These are phyloP conservation scores for Mentha longifolia DNA, from an alignment of 257 asterid species.

Conservation along the genomic window DNA sequence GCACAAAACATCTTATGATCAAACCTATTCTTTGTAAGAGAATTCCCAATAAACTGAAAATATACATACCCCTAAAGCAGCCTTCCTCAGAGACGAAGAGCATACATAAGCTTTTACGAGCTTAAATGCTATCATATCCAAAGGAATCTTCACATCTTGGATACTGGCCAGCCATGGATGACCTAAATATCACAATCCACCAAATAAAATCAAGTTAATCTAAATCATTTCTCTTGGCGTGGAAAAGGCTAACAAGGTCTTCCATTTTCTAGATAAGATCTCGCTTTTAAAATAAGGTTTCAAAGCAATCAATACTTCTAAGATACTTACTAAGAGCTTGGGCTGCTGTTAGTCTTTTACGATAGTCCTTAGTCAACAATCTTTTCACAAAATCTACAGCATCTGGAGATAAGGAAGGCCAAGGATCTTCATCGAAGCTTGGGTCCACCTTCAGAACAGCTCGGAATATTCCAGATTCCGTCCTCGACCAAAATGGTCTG, in stretches of 20 bases:
- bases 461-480: conserved; percentile 75
- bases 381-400: conserved; percentile 89
- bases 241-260: neutral
- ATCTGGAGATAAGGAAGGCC: conserved; percentile 81
- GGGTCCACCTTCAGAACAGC: conserved; percentile 61
- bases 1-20: neutral
- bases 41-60: neutral
- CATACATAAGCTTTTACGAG: conserved; percentile 79
- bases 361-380: conserved; percentile 82
- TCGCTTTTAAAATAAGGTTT: neutral
- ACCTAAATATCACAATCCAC: conserved; percentile 50
- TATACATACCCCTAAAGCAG: conserved; percentile 77
- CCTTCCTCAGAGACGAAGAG: conserved; percentile 83
- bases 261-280: neutral
- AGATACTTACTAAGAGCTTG: conserved; percentile 82
- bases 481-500: conserved; percentile 77
- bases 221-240: neutral
- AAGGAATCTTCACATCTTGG: conserved; percentile 74
- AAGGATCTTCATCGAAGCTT: conserved; percentile 73
- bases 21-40: neutral
- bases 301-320: neutral
- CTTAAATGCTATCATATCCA: conserved; percentile 84
- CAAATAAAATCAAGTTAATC: neutral
- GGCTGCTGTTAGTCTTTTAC: conserved; percentile 83
- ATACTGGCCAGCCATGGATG: conserved; percentile 91